These are phyloP conservation scores for Aspergillus pseudotamarii DNA, from an alignment of 2,329 filamentous ascomycete species.

Conservation along the genomic window DNA sequence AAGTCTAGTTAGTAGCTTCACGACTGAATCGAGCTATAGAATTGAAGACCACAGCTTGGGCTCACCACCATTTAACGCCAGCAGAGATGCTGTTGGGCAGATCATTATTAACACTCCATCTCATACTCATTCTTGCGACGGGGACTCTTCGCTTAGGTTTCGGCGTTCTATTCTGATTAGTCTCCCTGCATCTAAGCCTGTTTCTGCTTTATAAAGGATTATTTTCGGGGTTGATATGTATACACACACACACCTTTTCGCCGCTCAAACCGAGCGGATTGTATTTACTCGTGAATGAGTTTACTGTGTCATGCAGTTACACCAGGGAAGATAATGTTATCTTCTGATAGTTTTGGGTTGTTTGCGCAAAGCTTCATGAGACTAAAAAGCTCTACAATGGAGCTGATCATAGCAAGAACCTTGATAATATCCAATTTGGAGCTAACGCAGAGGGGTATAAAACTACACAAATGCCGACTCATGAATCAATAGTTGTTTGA, in stretches of 20 bases:
- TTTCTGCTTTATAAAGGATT: not conserved
- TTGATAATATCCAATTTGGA: not conserved
- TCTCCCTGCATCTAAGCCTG: not conserved
- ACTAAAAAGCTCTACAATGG: not conserved
- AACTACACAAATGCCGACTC: conserved; percentile 4
- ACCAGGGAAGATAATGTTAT: not conserved
- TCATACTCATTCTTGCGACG: not conserved
- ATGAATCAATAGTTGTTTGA: conserved; percentile 59
- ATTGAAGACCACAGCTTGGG: not conserved
- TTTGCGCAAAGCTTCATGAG: not conserved
- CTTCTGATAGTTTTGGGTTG: not conserved
- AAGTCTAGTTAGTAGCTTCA: conserved; percentile 38
- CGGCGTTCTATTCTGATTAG: conserved; percentile 2
- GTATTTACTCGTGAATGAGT: not conserved
- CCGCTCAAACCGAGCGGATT: not conserved
- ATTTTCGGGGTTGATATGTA: conserved; percentile 1
- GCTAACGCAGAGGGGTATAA: conserved; percentile 3
- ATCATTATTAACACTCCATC: not conserved
- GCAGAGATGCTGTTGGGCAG: not conserved
- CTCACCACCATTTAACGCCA: not conserved
- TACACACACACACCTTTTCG: not conserved
- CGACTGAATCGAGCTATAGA: not conserved
- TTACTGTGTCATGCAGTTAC: not conserved
- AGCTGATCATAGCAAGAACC: not conserved
- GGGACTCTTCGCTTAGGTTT: not conserved